These are phyloP conservation scores for Hypoxylon intermedium DNA, from an alignment of 495 filamentous ascomycete genomes.

Conservation along the genomic window DNA sequence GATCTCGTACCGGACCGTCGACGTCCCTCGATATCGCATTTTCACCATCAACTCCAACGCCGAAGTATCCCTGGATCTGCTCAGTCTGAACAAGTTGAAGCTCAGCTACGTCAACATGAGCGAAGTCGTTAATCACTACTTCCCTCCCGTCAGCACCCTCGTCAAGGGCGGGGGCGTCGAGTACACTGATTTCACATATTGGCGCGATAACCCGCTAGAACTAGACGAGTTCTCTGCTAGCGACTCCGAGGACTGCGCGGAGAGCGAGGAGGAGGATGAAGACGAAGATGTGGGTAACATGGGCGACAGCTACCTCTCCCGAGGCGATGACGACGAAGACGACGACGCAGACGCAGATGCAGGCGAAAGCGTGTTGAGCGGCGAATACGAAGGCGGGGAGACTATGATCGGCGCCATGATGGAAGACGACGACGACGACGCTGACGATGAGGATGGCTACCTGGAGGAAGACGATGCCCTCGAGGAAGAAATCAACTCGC, in stretches of 20 bases:
- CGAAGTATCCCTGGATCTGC: slow-evolving; percentile 89
- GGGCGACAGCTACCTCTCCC: slow-evolving; percentile 67
- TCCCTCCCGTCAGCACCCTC: slow-evolving; percentile 79
- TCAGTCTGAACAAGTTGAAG: slow-evolving; percentile 92
- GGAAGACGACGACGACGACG: slow-evolving; percentile 42
- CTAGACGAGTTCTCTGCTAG: slow-evolving; percentile 81
- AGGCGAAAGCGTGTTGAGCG: slow-evolving; percentile 48
- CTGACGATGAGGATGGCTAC: slow-evolving; percentile 48
- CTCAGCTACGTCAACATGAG: slow-evolving; percentile 97
- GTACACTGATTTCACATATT: slow-evolving; percentile 89
- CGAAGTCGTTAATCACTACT: slow-evolving; percentile 96
- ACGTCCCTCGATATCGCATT: slow-evolving; percentile 90
- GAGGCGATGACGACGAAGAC: slow-evolving; percentile 57
- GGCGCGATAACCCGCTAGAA: slow-evolving; percentile 76
- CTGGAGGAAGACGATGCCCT: slow-evolving; percentile 40
- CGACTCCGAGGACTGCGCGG: slow-evolving; percentile 67
- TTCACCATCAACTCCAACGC: slow-evolving; percentile 99
- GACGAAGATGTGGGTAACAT: slow-evolving; percentile 55
- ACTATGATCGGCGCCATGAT: slow-evolving; percentile 44
- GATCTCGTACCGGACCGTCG: slow-evolving; percentile 92
- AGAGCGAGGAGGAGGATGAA: slow-evolving; percentile 56
- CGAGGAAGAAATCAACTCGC: slow-evolving; percentile 35
- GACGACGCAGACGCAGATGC: slow-evolving; percentile 53
- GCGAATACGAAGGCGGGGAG: slow-evolving; percentile 49
- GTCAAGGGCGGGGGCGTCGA: slow-evolving; percentile 82